These are phyloP conservation scores for Coemansia sp. DNA, from an alignment of 192 early-diverging fungal species.

Conservation along the genomic window DNA sequence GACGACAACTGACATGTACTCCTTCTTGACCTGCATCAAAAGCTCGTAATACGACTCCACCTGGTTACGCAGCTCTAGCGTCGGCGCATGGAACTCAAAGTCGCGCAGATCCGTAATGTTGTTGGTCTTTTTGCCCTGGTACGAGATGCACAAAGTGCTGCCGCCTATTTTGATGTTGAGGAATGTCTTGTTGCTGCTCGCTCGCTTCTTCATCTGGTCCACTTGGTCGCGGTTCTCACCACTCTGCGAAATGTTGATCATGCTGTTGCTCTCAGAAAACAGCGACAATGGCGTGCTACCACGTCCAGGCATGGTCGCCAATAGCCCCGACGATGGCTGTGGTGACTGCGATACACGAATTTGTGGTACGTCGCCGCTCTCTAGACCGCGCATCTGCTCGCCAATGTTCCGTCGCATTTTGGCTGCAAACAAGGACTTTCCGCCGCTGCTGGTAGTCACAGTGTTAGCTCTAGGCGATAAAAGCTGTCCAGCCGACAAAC, in stretches of 20 bases:
- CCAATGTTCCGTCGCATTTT: conserved; percentile 22
- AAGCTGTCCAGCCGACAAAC: not conserved
- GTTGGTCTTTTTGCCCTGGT: conserved; percentile 65
- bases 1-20: conserved; percentile 51
- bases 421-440: conserved; percentile 17
- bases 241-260: conserved; percentile 34
- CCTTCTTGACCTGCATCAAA: conserved; percentile 54
- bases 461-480: not conserved
- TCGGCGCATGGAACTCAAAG: conserved; percentile 54
- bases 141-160: conserved; percentile 77
- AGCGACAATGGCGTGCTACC: conserved; percentile 22
- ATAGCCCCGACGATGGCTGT: conserved; percentile 17
- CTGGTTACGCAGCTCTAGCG: conserved; percentile 51
- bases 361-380: not conserved
- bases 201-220: conserved; percentile 80
- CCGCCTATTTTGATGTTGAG: conserved; percentile 87
- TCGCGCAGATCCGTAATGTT: conserved; percentile 53
- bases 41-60: conserved; percentile 56
- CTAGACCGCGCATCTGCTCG: conserved; percentile 8
- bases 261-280: conserved; percentile 31
- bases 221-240: conserved; percentile 55
- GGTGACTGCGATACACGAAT: conserved; percentile 10
- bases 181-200: conserved; percentile 83
- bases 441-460: not conserved
- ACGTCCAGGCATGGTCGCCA: conserved; percentile 30